Evolutionary conservation across 768 basidiomycete species (phyloP), one percentile per base, ranked within the genome.

Genomic region (Rhodotorula babjevae): DNA sequence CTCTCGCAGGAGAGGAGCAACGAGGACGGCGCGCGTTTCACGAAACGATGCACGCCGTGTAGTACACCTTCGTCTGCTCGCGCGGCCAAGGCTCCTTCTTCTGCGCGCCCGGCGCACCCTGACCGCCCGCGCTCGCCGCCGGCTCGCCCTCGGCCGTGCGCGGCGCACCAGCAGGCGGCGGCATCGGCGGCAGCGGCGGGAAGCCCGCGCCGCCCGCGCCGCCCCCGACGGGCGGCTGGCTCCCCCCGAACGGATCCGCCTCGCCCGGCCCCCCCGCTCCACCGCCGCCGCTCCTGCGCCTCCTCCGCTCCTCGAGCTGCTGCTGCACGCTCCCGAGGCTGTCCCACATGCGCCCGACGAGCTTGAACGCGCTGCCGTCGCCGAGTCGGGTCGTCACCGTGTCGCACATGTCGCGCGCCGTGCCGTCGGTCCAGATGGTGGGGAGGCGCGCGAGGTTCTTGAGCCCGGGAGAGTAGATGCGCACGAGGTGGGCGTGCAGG

Each of bases 401-500:
- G 31, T 59, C 59, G 40, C 73, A 29, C 65, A 73, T 68, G 61
- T 60, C 16, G 40, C 21, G 40, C 36, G 68, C 63, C 19, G 75
- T 76, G 25, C 75, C 75, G 64, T 76, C 75, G 40, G 60, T 65
- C 63, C 58, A 76, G 27, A 69, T 69, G 10, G 40, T 3, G 11
- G 75, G 75, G 25, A 73, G 52, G 16, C 63, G 63, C 19, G 68
- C 50, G 66, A 76, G 72, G 46, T 70, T 65, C 3, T 14, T 52
- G 5, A 70, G 36, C 27, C 31, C 60, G 27, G 75, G 75, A 7
- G 69, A 58, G 69, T 76, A 76, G 72, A 76, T 76, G 15, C 75
- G 68, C 29, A 76, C 53, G 63, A 73, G 10, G 67, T 76, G 75
- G 14, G 61, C n/a, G 64, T 76, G 75, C 18, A 76, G 29, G 9